A percentile compares a stretch with the other conserved stretches of the same genome.
These are phyloP conservation scores for Sonneratia alba DNA, from an alignment of 345 rosid species.

Conservation along the genomic window DNA sequence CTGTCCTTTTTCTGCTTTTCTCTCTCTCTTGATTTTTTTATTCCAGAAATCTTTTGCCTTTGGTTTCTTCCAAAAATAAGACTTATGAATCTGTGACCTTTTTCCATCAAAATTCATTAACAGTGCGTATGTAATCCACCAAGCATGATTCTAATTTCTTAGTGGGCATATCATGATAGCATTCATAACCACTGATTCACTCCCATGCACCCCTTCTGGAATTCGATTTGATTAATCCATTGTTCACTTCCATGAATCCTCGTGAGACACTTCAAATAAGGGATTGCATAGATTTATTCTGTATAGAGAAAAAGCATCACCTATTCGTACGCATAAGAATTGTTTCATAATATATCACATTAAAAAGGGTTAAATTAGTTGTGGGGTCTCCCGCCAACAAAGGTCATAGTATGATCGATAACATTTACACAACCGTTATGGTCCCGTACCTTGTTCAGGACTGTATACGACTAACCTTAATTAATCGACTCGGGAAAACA, in stretches of 20 bases:
- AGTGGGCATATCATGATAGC: background rate
- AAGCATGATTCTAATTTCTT: background rate
- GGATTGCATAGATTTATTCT: background rate
- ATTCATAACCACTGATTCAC: background rate
- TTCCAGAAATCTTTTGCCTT: conserved; percentile 1
- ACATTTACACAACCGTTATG: background rate
- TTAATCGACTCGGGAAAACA: background rate
- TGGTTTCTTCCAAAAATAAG: background rate
- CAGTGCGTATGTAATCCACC: background rate
- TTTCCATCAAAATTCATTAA: background rate
- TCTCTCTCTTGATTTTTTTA: conserved; percentile 8
- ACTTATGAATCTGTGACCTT: background rate
- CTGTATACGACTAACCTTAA: background rate
- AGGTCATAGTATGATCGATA: background rate
- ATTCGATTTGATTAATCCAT: background rate
- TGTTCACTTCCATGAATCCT: conserved; percentile 1
- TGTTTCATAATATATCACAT: background rate
- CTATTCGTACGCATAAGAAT: background rate
- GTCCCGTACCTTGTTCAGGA: too few species aligned
- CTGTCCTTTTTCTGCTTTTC: conserved; percentile 14
- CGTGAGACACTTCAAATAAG: background rate
- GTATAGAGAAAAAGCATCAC: background rate
- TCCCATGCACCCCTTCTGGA: background rate
- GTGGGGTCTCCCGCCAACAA: background rate
- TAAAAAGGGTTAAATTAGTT: too few species aligned